Evolutionary conservation across 148 eudicot species (phyloP), one percentile per base, ranked within the genome.

Genomic region (Persicaria maculosa): DNA sequence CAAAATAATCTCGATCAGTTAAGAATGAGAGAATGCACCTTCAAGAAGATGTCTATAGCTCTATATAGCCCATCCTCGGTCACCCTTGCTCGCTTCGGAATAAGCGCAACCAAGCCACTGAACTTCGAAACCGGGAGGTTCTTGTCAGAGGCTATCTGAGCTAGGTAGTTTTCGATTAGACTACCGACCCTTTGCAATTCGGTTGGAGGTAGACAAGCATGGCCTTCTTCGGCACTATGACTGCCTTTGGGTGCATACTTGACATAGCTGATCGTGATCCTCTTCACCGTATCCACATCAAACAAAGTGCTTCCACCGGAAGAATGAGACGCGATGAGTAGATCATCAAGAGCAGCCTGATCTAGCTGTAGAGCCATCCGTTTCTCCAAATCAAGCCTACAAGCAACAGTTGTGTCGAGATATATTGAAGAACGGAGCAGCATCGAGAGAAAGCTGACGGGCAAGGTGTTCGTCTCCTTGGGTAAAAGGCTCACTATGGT

Each of bases 401-500:
- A 94, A 20, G 97, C 93, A 25, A 90, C 84, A 3, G 97, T 90
- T 45, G 98, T 87, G 67, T 94, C 96, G 0, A 94, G 86, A 78
- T 84, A 89, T 76, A 88, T 87, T 9, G 97, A 87, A 70, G 92
- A 82, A 45, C 93, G 85, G 74, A 94, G 97, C 64, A 94, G 85
- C 91, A 90, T 87, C 5, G 97, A 93, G 47, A 94, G 88, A 74
- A 94, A 94, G 86, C 96, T 90, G 44, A 92, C 89, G 6, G 98
- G 83, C 47, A 91, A 76, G 65, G 86, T 75, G 46, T 91, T 84
- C 80, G 73, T 88, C 83, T 94, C 96, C 74, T 86, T 85, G 69
- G 97, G 97, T 17, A 94, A 84, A 77, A 94, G 89, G 80, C 97
- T 86, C 71, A 90, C 97, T 76, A 94, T 84, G 17, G 98, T 94